Percentiles rank a stretch among this genome's conserved stretches.
Evolutionary conservation across 2,329 filamentous ascomycete genomes (phyloP).

Genomic region (Cordyceps sp.): DNA sequence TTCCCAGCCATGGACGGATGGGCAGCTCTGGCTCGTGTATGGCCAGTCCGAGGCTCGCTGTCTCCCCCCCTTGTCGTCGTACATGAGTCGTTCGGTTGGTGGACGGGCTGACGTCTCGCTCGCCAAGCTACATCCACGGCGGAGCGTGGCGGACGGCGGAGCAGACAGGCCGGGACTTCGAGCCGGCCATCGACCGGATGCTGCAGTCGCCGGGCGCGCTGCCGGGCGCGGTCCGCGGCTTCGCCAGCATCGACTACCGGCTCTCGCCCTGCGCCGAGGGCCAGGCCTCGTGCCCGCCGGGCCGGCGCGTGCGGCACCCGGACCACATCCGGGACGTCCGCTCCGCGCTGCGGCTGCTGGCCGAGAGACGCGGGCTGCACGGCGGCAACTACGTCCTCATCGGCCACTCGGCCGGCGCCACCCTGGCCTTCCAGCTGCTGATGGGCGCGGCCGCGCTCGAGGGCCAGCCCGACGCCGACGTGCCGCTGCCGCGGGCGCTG

Average conservation of each 20-base stretch:
- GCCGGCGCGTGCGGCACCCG: neutral
- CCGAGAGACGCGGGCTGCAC: neutral
- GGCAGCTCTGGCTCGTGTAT: no score
- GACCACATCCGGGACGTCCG: neutral
- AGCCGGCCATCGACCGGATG: neutral
- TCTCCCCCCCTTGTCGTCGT: no score
- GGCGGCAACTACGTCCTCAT: neutral
- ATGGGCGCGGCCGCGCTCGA: neutral
- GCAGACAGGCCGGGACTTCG: neutral
- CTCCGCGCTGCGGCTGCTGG: neutral
- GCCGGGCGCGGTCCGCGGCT: neutral
- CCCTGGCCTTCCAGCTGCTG: neutral
- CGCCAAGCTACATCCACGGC: neutral
- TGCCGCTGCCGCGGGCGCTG: slow-evolving; percentile 32
- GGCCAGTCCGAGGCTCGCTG: no score
- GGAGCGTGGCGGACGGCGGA: neutral
- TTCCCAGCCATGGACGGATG: no score
- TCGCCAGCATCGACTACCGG: neutral
- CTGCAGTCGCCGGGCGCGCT: neutral
- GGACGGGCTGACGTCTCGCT: no score
- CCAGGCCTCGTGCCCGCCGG: neutral
- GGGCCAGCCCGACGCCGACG: neutral
- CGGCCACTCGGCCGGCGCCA: neutral
- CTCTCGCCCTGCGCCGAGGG: neutral
- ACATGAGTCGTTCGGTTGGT: no score